Evolutionary conservation across 768 basidiomycete species (phyloP).

Genomic region (Cyathus striatus): DNA sequence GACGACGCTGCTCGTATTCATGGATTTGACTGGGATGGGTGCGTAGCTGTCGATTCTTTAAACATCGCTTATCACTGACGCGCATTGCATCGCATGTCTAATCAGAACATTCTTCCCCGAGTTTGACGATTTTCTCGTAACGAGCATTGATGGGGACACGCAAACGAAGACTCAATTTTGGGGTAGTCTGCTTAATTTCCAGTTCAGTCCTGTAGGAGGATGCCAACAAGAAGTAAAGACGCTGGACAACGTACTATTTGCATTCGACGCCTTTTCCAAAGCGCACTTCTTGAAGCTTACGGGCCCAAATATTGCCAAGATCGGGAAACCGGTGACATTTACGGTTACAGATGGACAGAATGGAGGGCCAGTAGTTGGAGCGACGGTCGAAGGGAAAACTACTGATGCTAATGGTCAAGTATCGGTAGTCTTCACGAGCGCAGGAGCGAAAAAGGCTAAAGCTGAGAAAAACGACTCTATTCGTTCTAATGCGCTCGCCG

Average conservation of each 20-base stretch:
- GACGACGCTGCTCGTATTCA: slow-evolving; percentile 29
- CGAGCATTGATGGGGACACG: slow-evolving; percentile 23
- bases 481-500: slow-evolving; percentile 21
- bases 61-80: too few species aligned
- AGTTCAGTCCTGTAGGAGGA: slow-evolving; percentile 30
- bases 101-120: slow-evolving; percentile 23
- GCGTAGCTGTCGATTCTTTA: slow-evolving; percentile 3
- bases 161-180: slow-evolving; percentile 28
- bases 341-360: slow-evolving; percentile 30
- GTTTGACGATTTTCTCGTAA: slow-evolving; percentile 41
- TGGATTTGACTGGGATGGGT: slow-evolving; percentile 37
- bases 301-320: slow-evolving; percentile 18
- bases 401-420: slow-evolving; percentile 23
- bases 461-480: slow-evolving; percentile 25
- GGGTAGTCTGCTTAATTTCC: slow-evolving; percentile 29
- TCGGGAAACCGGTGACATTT: slow-evolving; percentile 20
- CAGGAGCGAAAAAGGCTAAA: slow-evolving; percentile 21
- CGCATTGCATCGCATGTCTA: too few species aligned
- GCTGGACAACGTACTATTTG: slow-evolving; percentile 28
- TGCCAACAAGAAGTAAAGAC: slow-evolving; percentile 30
- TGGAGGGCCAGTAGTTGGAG: slow-evolving; percentile 21
- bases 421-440: slow-evolving; percentile 15
- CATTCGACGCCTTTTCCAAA: slow-evolving; percentile 31
- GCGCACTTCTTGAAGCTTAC: slow-evolving; percentile 26
- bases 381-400: slow-evolving; percentile 15